A percentile compares a stretch with the other conserved stretches of the same genome.
phyloP scores from a whole-genome alignment of 1,284 basidiomycete species.

The Malassezia cuniculi region DNA sequence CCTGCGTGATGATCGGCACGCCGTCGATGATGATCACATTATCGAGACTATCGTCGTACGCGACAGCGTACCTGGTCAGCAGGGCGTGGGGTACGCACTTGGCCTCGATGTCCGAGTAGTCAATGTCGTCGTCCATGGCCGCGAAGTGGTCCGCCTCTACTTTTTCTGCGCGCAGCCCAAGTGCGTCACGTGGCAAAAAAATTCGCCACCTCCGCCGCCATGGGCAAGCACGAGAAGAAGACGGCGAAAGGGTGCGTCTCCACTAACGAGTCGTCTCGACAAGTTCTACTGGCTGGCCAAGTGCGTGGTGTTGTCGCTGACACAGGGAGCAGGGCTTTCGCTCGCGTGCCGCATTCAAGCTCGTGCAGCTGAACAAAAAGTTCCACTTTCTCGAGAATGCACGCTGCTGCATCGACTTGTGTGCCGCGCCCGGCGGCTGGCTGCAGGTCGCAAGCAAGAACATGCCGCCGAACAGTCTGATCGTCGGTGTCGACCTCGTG shows the following conservation, averaged over 20 bases:
- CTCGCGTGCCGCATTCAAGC: constrained; percentile 98
- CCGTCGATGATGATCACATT: constrained; percentile 47
- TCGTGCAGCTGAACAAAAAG: constrained; percentile 97
- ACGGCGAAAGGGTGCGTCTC: constrained; percentile 33
- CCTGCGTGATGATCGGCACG: constrained; percentile 45
- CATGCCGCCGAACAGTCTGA: constrained; percentile 88
- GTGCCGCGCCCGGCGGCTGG: constrained; percentile 98
- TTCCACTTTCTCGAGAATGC: constrained; percentile 81
- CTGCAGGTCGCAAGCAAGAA: constrained; percentile 96
- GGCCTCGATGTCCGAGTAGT: constrained; percentile 85
- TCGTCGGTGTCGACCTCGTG: constrained; percentile 91
- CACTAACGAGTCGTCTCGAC: constrained; percentile 31
- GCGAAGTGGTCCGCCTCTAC: constrained; percentile 5
- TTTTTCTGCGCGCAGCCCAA: not conserved
- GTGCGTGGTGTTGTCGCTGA: constrained; percentile 5
- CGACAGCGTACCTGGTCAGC: constrained; percentile 30
- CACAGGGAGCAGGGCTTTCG: constrained; percentile 81
- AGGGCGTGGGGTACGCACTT: constrained; percentile 53
- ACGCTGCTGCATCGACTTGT: constrained; percentile 91
- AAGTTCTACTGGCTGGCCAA: constrained; percentile 49
- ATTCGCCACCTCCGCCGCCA: constrained; percentile 7
- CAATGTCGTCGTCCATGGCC: constrained; percentile 53
- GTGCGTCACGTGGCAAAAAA: constrained; percentile 8
- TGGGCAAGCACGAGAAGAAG: constrained; percentile 44
- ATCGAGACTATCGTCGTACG: constrained; percentile 46